phyloP scores from a whole-genome alignment of 257 asterid genomes.

The Salvia miltiorrhiza region DNA sequence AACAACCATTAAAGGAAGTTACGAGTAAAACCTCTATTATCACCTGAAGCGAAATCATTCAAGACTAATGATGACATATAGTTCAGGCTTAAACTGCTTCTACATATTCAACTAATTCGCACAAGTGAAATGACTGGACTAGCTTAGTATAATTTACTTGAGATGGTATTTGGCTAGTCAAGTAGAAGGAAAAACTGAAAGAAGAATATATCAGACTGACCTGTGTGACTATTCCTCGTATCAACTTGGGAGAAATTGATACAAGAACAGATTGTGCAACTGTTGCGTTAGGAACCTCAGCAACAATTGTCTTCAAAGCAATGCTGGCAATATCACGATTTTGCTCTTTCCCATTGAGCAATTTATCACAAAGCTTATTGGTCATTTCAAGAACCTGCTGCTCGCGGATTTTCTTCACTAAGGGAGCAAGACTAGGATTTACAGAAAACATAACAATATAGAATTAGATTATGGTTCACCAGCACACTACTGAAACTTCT shows the following conservation, averaged over 20 bases:
- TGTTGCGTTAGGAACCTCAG: constrained; percentile 85
- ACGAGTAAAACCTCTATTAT: background rate
- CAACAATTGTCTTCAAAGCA: constrained; percentile 93
- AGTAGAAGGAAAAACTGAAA: background rate
- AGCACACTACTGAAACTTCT: constrained; percentile 8
- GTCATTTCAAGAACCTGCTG: constrained; percentile 86
- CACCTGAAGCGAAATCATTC: constrained; percentile 3
- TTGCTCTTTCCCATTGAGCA: constrained; percentile 90
- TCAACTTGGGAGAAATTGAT: constrained; percentile 83
- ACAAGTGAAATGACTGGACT: background rate
- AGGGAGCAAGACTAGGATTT: constrained; percentile 68
- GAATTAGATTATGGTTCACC: background rate
- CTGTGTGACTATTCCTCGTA: constrained; percentile 67
- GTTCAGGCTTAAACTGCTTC: background rate
- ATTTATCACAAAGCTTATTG: constrained; percentile 87
- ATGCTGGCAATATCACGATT: constrained; percentile 95
- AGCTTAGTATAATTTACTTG: background rate
- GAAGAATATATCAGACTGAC: constrained; percentile 38
- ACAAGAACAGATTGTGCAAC: constrained; percentile 73
- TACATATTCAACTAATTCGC: background rate
- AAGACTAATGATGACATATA: background rate
- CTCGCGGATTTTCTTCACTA: constrained; percentile 90
- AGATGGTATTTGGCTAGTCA: constrained; percentile 8
- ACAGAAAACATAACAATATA: constrained; percentile 19
- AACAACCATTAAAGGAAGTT: background rate